phyloP scores from a whole-genome alignment of 768 basidiomycete genomes.

The Podaxis sp. region DNA sequence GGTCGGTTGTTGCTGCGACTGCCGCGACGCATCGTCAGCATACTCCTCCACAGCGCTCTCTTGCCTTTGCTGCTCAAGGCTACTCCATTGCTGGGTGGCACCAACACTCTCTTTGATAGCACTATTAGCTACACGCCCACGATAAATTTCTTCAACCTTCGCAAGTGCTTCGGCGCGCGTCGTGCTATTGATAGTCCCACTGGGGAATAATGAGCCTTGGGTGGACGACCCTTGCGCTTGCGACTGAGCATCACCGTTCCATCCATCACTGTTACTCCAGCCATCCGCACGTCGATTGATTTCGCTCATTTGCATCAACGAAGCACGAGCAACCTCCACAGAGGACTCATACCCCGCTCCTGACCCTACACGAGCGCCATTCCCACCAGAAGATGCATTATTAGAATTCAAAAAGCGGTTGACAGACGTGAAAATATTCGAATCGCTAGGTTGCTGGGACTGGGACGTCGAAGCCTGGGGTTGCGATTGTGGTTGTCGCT shows the following conservation, averaged over 20 bases:
- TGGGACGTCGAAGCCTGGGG: neutral
- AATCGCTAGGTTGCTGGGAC: neutral
- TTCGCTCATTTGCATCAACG: constrained; percentile 76
- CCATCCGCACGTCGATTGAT: constrained; percentile 57
- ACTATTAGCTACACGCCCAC: constrained; percentile 23
- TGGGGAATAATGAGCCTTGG: neutral
- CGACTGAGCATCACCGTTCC: constrained; percentile 27
- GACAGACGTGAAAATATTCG: neutral
- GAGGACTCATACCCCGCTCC: constrained; percentile 3
- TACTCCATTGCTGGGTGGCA: neutral
- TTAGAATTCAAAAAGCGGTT: neutral
- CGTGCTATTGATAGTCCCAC: constrained; percentile 13
- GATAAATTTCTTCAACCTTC: constrained; percentile 50
- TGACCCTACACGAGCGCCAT: constrained; percentile 5
- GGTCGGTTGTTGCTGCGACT: constrained; percentile 3
- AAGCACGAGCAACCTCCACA: constrained; percentile 55
- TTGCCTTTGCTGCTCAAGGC: neutral
- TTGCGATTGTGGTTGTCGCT: neutral
- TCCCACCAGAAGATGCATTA: neutral
- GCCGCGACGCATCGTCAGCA: neutral
- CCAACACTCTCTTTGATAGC: neutral
- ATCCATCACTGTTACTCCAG: constrained; percentile 14
- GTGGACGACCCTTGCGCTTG: neutral
- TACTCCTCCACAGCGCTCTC: neutral
- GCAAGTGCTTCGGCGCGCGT: constrained; percentile 42